Evolutionary conservation across 768 basidiomycete genomes (phyloP).

Genomic region (Lactifluus hygrophoroides): DNA sequence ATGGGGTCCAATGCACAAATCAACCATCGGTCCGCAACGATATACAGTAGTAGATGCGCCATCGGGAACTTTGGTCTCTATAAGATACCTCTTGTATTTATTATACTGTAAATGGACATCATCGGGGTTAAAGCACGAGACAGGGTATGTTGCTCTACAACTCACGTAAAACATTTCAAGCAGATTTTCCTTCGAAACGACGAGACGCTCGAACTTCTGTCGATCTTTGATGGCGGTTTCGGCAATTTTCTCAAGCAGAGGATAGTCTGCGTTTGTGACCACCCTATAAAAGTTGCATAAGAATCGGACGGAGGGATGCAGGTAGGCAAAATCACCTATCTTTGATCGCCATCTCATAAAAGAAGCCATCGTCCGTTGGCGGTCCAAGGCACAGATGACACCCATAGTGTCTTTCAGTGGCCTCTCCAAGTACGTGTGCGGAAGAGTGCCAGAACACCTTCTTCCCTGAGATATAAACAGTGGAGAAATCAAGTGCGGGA

Average conservation of each 20-base stretch:
- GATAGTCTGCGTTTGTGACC: constrained; percentile 77
- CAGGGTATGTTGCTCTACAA: not conserved
- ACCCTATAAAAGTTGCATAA: constrained; percentile 36
- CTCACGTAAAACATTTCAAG: constrained; percentile 89
- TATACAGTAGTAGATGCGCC: constrained; percentile 96
- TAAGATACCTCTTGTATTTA: constrained; percentile 95
- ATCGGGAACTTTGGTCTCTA: constrained; percentile 91
- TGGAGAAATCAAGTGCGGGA: not conserved
- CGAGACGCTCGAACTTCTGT: constrained; percentile 92
- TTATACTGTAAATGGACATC: constrained; percentile 62
- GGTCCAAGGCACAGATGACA: constrained; percentile 96
- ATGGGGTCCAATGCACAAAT: constrained; percentile 94
- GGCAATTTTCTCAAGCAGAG: constrained; percentile 78
- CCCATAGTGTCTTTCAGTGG: constrained; percentile 92
- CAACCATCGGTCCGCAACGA: constrained; percentile 97
- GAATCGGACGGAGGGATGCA: not conserved
- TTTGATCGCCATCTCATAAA: constrained; percentile 95
- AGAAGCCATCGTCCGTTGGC: constrained; percentile 96
- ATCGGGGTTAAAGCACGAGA: not conserved
- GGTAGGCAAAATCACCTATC: constrained; percentile 44
- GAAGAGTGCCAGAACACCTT: constrained; percentile 99
- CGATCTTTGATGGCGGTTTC: constrained; percentile 91
- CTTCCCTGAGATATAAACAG: constrained; percentile 50
- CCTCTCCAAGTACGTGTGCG: constrained; percentile 95
- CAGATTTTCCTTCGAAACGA: constrained; percentile 90